Percentiles rank a stretch among this genome's conserved stretches.
Conservation (phyloP, 345 rosid genomes). For the Brassica juncea region DNA sequence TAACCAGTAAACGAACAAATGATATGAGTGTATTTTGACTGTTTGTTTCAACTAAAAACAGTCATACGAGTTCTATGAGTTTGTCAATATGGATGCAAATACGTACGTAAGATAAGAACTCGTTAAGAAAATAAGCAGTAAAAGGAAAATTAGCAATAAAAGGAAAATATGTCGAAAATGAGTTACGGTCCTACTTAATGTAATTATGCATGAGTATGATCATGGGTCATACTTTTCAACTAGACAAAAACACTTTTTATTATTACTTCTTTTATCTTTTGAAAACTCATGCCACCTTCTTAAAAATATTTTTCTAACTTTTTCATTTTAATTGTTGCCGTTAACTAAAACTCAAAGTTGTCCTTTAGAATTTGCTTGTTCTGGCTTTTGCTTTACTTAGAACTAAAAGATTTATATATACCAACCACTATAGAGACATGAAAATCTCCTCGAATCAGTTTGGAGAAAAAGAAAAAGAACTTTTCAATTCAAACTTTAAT, state of each 20-base stretch:
- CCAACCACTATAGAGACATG: neutral
- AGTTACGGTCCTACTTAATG: conserved; percentile 32
- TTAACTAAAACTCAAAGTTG: conserved; percentile 30
- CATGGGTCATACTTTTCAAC: conserved; percentile 39
- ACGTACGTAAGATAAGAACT: conserved; percentile 9
- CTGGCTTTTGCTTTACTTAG: conserved; percentile 36
- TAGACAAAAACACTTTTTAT: conserved; percentile 40
- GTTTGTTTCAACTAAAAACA: neutral
- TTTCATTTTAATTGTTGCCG: conserved; percentile 4
- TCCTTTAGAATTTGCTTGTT: conserved; percentile 11
- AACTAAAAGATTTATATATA: conserved; percentile 25
- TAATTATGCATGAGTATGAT: conserved; percentile 34
- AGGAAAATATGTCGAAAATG: conserved; percentile 15
- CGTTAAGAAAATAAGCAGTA: neutral
- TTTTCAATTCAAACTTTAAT: neutral
- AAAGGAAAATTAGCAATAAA: conserved; percentile 8
- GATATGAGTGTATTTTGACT: neutral
- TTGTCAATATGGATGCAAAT: conserved; percentile 7
- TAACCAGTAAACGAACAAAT: neutral
- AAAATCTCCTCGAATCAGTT: neutral
- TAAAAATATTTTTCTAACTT: conserved; percentile 4
- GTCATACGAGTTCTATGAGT: neutral
- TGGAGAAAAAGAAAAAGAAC: neutral
- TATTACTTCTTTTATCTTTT: conserved; percentile 38
- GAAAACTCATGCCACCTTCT: conserved; percentile 33